Evolutionary conservation across 108 stramenopile species (phyloP), one percentile per base, ranked within the genome.

Genomic region (Fistulifera solaris): DNA sequence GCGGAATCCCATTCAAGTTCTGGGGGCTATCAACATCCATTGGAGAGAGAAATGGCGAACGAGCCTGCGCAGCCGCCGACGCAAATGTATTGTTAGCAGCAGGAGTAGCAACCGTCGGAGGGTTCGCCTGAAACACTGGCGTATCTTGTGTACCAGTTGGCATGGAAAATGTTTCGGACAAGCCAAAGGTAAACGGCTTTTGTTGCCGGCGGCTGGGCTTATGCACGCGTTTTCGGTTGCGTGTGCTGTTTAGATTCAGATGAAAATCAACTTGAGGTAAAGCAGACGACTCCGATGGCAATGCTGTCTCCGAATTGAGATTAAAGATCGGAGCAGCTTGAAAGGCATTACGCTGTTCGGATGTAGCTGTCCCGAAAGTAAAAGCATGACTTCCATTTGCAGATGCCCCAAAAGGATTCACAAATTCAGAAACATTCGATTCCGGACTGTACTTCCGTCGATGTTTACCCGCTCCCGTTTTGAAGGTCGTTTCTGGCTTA

Each of bases 1-100:
- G 25, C 15, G 23, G 21, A 27, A 3, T 19, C 7, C 5, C 26
- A 51, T 27, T 24, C 5, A 21, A 7, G 5, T 12, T 27, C n/a
- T 27, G 11, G 50, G n/a, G 24, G 25, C 19, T 27, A 51, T 51
- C 50, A 12, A 51, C 50, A 23, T 51, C 50, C 50, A 51, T 51
- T 6, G 50, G 50, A 2, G 50, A 51, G 26, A 46, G 11, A 10
- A 46, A 18, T 7, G 44, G 44, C 44, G 44, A 21, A 2, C 44
- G 44, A 46, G 19, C 44, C 44, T 46, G 17, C 11, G 21, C 17
- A 46, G 44, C 44, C 44, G 17, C 3, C 44, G 24, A 16, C 18
- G 25, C 3, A 27, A 27, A 22, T 2, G 24, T 51, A 19, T 6
- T 21, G 44, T 6, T 21, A 21, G 44, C 44, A 22, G 50, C 50